Base-by-base conservation (phyloP, 2,329 filamentous ascomycete genomes). In the Hymenoscyphus linearis region DNA sequence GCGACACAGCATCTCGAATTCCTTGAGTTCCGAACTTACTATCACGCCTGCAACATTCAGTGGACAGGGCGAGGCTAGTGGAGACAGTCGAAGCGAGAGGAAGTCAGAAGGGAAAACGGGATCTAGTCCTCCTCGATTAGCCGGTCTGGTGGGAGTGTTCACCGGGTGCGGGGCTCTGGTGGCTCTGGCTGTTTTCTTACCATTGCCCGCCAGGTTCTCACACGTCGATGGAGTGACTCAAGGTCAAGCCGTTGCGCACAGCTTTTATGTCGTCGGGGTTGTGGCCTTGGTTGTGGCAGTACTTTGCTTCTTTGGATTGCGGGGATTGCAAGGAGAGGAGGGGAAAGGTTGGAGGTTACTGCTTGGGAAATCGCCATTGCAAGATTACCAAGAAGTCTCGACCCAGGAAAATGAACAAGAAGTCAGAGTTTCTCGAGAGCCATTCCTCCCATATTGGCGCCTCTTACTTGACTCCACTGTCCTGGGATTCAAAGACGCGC, bases 141-240 rank as follows among this genome's bases (percentile, higher is more conserved):
- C 95, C 16, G 95, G 95, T 0, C 86, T 93, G 57, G 95, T 99
- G 4, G 95, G 95, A 4, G 79, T 96, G 62, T 96, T 96, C 72
- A 96, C 95, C 7, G 95, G 95, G 26, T 91, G 90, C 69, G 95
- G 95, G 63, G 95, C 95, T 14, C 81, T 99, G 4, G 81, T 99
- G 4, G 92, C 95, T 12, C 79, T 99, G 34, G 76, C 80, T 0
- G 71, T 95, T 36, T 98, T 99, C 72, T 80, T 99, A 14, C 95
- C 93, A 5, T 82, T 99, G 18, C 95, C 95, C 0, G 88, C 91
- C 2, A 82, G 83, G 36, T 96, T 98, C 71, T 81, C 81, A 27
- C 84, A 88, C 69, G 80, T 86, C 31, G 80, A 86, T 47, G 90
- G 88, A n/a, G 80, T 89, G 10, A 88, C 87, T 0, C 86, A 89